These are phyloP conservation scores for Apiotrichum siamense DNA, from an alignment of 1,284 basidiomycete genomes.

Conservation along the genomic window DNA sequence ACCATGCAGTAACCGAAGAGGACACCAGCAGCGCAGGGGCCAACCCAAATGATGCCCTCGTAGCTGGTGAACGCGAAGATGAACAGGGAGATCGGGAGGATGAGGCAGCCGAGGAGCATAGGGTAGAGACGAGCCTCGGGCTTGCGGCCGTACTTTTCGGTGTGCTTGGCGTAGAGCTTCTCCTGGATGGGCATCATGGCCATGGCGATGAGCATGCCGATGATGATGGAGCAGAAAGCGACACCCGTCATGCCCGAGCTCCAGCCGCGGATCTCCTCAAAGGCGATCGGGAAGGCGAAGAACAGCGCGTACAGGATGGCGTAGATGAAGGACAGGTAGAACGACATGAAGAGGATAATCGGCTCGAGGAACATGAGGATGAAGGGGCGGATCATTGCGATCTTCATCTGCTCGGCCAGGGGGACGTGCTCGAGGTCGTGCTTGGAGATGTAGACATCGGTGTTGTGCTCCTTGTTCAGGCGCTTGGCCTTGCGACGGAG, in stretches of 20 bases:
- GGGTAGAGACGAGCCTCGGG: conserved; percentile 36
- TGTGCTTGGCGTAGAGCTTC: conserved; percentile 28
- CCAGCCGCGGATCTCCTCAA: conserved; percentile 44
- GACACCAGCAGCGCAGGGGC: conserved; percentile 27
- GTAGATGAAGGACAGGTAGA: conserved; percentile 51
- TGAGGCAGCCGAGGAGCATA: conserved; percentile 33
- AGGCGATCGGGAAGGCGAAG: conserved; percentile 45
- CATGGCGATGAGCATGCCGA: conserved; percentile 37
- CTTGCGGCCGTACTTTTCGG: conserved; percentile 15
- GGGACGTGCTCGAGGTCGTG: conserved; percentile 35
- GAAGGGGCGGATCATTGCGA: conserved; percentile 45
- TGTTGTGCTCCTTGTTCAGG: conserved; percentile 45
- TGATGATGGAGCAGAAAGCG: conserved; percentile 39
- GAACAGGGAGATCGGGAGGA: conserved; percentile 48
- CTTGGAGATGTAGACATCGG: conserved; percentile 38
- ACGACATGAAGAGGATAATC: conserved; percentile 48
- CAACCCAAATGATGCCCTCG: conserved; percentile 33
- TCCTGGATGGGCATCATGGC: conserved; percentile 36
- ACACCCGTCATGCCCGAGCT: conserved; percentile 41
- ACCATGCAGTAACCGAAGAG: conserved; percentile 38
- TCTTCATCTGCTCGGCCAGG: conserved; percentile 36
- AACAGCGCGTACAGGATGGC: conserved; percentile 41
- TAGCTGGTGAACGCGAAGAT: conserved; percentile 43
- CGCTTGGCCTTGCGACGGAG: conserved; percentile 40
- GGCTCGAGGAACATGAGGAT: conserved; percentile 47